Evolutionary conservation across 2,329 filamentous ascomycete species (phyloP).

Genomic region (Trichoderma oligosporum): DNA sequence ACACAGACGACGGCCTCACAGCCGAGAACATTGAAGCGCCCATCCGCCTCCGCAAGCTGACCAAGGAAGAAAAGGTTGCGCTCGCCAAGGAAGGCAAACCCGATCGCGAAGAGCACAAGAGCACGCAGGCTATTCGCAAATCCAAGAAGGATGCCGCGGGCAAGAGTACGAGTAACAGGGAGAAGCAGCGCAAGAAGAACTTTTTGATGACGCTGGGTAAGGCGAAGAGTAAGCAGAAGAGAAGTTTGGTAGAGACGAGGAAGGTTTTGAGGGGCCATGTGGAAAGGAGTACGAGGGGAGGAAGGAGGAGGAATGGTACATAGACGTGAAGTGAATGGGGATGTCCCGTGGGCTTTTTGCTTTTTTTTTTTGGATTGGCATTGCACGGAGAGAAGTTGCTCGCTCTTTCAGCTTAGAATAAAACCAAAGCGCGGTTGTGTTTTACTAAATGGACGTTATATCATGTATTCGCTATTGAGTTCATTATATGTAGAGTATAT

Average conservation of each 20-base stretch:
- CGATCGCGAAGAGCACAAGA: constrained; percentile 75
- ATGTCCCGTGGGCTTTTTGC: too few relatives aligned
- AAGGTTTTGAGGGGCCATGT: constrained; percentile 79
- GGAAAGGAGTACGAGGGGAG: constrained; percentile 77
- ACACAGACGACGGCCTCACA: constrained; percentile 83
- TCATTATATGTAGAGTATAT: constrained; percentile 12
- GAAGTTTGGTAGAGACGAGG: constrained; percentile 81
- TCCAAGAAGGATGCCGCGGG: constrained; percentile 83
- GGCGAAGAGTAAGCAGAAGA: constrained; percentile 92
- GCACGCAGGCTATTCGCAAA: constrained; percentile 76
- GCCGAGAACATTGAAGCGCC: constrained; percentile 89
- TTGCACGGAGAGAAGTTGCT: neutral
- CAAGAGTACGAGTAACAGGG: constrained; percentile 95
- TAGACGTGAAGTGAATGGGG: neutral
- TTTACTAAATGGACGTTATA: neutral
- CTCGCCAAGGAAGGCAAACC: constrained; percentile 79
- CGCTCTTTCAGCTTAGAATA: neutral
- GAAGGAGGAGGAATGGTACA: constrained; percentile 65
- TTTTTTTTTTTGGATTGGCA: neutral
- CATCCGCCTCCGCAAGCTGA: constrained; percentile 73
- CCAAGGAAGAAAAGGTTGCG: constrained; percentile 84
- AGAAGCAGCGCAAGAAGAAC: constrained; percentile 97
- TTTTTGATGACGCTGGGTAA: constrained; percentile 98
- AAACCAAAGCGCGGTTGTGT: neutral
- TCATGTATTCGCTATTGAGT: constrained; percentile 6